A percentile compares a stretch with the other conserved stretches of the same genome.
phyloP scores from a whole-genome alignment of 257 asterid genomes.

The Plantago elongata region DNA sequence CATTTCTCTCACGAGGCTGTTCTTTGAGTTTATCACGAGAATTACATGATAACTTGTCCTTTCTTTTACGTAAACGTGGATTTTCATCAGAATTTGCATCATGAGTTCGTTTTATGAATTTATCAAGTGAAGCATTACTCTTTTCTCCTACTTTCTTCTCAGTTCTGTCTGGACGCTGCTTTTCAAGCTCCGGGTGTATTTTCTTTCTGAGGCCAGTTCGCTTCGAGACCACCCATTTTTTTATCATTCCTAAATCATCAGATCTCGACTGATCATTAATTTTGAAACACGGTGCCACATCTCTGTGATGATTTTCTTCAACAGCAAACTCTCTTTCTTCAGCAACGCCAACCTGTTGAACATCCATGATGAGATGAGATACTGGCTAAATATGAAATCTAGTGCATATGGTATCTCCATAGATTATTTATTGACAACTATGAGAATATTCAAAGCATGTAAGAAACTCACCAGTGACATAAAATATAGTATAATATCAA shows the following conservation, averaged over 20 bases:
- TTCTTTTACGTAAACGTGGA: conserved; percentile 32
- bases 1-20: conserved; percentile 35
- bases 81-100: conserved; percentile 31
- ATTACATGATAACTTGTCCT: conserved; percentile 26
- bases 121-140: conserved; percentile 26
- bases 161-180: conserved; percentile 27
- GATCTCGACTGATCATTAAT: conserved; percentile 30
- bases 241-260: conserved; percentile 46
- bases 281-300: conserved; percentile 24
- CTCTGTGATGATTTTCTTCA: conserved; percentile 30
- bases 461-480: too few species aligned
- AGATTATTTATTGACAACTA: neutral
- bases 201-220: conserved; percentile 51
- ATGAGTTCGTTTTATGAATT: conserved; percentile 27
- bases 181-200: conserved; percentile 33
- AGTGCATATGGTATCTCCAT: conserved; percentile 1
- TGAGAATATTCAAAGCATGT: conserved; percentile 3
- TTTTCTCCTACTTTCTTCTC: conserved; percentile 23
- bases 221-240: conserved; percentile 69
- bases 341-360: conserved; percentile 38
- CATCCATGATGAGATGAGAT: conserved; percentile 14
- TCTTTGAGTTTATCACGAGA: conserved; percentile 30
- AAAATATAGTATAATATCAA: neutral
- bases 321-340: conserved; percentile 24
- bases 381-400: neutral